These are phyloP conservation scores for Mycena belliarum DNA, from an alignment of 768 basidiomycete genomes.

Conservation along the genomic window DNA sequence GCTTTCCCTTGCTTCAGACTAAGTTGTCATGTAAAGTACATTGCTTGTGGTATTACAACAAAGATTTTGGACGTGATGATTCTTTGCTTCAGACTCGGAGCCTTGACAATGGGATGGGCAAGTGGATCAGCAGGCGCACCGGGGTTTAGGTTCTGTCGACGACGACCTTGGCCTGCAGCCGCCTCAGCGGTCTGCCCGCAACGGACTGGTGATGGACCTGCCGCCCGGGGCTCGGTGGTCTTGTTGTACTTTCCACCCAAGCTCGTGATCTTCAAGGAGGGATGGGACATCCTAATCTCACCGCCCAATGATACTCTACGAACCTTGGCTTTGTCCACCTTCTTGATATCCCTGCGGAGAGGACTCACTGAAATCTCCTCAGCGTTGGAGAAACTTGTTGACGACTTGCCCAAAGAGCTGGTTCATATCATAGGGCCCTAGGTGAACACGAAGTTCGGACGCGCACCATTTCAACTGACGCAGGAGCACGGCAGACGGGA, in stretches of 20 bases:
- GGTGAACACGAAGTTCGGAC: not conserved
- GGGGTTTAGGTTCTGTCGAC: slow-evolving; percentile 62
- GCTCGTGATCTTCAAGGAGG: slow-evolving; percentile 61
- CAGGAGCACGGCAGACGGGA: slow-evolving; percentile 83
- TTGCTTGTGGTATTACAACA: slow-evolving; percentile 7
- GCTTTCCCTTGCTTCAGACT: slow-evolving; percentile 10
- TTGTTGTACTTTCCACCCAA: slow-evolving; percentile 72
- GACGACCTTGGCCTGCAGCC: slow-evolving; percentile 48
- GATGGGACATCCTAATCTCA: slow-evolving; percentile 59
- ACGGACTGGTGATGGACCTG: slow-evolving; percentile 36
- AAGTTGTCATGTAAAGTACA: slow-evolving; percentile 16
- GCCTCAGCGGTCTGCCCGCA: not conserved
- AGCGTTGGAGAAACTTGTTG: slow-evolving; percentile 70
- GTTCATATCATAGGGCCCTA: slow-evolving; percentile 41
- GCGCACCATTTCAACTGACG: slow-evolving; percentile 39
- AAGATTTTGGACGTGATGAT: not conserved
- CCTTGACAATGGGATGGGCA: slow-evolving; percentile 51
- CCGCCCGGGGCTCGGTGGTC: slow-evolving; percentile 55
- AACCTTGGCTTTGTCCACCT: slow-evolving; percentile 44
- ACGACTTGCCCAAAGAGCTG: slow-evolving; percentile 27
- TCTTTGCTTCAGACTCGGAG: not conserved
- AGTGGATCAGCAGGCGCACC: slow-evolving; percentile 58
- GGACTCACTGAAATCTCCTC: slow-evolving; percentile 52
- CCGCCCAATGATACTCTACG: slow-evolving; percentile 8
- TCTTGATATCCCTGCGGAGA: too few relatives aligned